These are phyloP conservation scores for Pichia manshurica DNA, from an alignment of 805 yeast species.

Conservation along the genomic window DNA sequence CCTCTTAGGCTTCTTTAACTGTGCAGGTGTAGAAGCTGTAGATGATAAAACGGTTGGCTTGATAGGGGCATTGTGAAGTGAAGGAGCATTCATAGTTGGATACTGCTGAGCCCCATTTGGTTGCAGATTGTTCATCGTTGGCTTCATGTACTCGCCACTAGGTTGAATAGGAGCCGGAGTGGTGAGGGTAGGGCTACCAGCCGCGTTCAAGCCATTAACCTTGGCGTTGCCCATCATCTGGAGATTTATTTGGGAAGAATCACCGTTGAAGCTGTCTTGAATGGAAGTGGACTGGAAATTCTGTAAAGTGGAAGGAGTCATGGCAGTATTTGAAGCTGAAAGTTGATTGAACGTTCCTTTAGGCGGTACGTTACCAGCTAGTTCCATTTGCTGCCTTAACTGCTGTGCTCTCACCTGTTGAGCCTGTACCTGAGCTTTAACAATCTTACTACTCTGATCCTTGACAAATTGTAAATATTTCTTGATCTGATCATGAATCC, in stretches of 20 bases:
- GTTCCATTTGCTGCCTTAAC: constrained; percentile 20
- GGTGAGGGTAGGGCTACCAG: too few relatives aligned
- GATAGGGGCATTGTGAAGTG: background rate
- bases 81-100: background rate
- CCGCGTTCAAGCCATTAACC: background rate
- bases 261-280: background rate
- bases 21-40: background rate
- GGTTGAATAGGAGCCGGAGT: too few relatives aligned
- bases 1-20: constrained; percentile 3
- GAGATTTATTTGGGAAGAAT: background rate
- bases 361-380: constrained; percentile 13
- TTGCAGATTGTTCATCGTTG: background rate
- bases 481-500: constrained; percentile 65
- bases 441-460: constrained; percentile 38
- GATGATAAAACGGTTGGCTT: too few relatives aligned
- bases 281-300: background rate
- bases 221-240: background rate
- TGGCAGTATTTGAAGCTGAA: constrained; percentile 9
- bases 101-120: background rate
- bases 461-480: constrained; percentile 70
- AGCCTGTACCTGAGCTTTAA: constrained; percentile 29
- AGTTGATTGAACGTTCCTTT: constrained; percentile 16
- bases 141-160: background rate
- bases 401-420: constrained; percentile 18
- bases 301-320: constrained; percentile 13